phyloP scores from a whole-genome alignment of 345 rosid genomes.

The Populus nigra region DNA sequence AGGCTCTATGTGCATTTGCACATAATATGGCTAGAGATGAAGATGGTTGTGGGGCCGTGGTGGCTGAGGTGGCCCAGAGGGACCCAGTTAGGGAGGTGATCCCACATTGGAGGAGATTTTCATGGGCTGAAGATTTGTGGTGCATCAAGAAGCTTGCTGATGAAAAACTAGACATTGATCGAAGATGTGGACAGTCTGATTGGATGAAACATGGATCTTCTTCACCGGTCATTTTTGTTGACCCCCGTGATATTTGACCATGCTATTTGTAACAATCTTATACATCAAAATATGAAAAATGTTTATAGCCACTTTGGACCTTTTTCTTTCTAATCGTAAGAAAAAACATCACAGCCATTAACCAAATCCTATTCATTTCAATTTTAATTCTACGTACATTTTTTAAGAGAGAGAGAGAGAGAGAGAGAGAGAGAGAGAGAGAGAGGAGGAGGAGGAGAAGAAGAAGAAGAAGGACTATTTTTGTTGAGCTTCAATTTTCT shows the following conservation, averaged over 20 bases:
- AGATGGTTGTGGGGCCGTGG: conserved; percentile 60
- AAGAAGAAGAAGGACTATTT: too few species aligned
- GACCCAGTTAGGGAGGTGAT: conserved; percentile 52
- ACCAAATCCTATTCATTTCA: too few species aligned
- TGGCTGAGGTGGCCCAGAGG: conserved; percentile 53
- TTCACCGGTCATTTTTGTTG: conserved; percentile 55
- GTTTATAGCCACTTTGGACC: conserved; percentile 9
- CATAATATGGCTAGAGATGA: conserved; percentile 65
- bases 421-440: too few species aligned
- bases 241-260: conserved; percentile 68
- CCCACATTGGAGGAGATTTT: conserved; percentile 71
- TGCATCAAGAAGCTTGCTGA: conserved; percentile 54
- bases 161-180: not conserved
- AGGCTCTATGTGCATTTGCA: conserved; percentile 50
- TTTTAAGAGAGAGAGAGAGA: fast-evolving
- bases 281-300: not conserved
- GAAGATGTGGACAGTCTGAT: conserved; percentile 25
- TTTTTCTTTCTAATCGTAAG: not conserved
- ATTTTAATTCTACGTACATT: too few species aligned
- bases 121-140: conserved; percentile 69
- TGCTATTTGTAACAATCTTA: not conserved
- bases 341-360: too few species aligned
- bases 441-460: too few species aligned
- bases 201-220: conserved; percentile 42
- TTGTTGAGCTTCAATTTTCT: too few species aligned